Base-by-base conservation (phyloP, 257 asterid species). In the Plantago ovata region DNA sequence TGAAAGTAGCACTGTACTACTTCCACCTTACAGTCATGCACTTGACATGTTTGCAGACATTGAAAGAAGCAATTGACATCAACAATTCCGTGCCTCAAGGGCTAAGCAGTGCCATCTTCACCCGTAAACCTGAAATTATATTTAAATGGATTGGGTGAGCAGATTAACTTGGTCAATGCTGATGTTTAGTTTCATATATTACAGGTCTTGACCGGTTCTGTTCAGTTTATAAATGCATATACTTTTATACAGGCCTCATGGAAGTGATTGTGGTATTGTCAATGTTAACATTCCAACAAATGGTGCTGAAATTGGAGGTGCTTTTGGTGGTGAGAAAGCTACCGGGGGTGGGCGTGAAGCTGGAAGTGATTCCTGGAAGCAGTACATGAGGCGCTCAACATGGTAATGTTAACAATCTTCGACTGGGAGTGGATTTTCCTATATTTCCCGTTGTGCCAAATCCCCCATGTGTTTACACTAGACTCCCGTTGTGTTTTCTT, bases 321-420 rank as follows among this genome's bases (percentile, higher is more conserved):
- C 99, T 63, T 93, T 89, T 79, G 99, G 99, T 4, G 97, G 97
- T 20, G 99, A 93, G 76, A 93, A 93, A 61, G 99, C 95, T 33
- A 93, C 97, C 0, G 96, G 97, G 21, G 99, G 99, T 47, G 97
- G 99, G 42, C 89, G 99, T 44, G 99, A 93, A 76, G 99, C 99
- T 14, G 99, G 99, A 59, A 93, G 99, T 50, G 99, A 93, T 74
- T 93, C 99, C 20, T 93, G 97, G 99, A 93, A 93, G 65, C 99
- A 89, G 63, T 93, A 89, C 39, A 93, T 93, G 97, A 86, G 99
- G 64, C 99, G 99, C 64, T 82, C 99, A 38, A 93, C 99, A 50
- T 93, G 98, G 96, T 92, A 81, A 65, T n/a, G 1, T 36, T 54
- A 0, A 40, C 65, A 11, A 1, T 23, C 36, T 20, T 60, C 23